Evolutionary conservation across 495 filamentous ascomycete species (phyloP).

Genomic region (Penicillium steckii): DNA sequence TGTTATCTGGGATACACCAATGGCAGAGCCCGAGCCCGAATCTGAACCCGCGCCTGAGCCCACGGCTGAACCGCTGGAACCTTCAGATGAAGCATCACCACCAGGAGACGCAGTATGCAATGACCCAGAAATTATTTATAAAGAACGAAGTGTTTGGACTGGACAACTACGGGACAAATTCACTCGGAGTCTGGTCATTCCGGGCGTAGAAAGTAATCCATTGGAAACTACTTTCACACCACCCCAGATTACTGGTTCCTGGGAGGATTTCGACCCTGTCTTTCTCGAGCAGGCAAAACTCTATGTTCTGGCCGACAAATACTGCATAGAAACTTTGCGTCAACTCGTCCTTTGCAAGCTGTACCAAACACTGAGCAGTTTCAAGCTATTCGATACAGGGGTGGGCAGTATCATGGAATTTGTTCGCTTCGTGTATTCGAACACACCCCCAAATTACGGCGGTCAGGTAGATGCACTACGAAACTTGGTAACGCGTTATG

Average conservation of each 20-base stretch:
- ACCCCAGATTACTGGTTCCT: constrained; percentile 2
- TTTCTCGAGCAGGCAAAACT: constrained; percentile 38
- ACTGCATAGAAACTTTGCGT: constrained; percentile 31
- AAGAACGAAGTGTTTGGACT: too few species aligned
- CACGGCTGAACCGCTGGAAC: too few species aligned
- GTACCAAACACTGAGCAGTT: constrained; percentile 26
- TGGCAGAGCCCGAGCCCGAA: too few species aligned
- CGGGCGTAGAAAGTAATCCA: too few species aligned
- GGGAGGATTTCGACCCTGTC: constrained; percentile 35
- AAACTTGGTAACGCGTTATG: constrained; percentile 14
- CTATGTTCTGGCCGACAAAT: constrained; percentile 40
- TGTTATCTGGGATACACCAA: too few species aligned
- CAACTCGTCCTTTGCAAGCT: constrained; percentile 34
- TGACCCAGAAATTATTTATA: too few species aligned
- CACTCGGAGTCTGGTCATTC: too few species aligned
- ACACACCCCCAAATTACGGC: constrained; percentile 13
- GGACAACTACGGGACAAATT: too few species aligned
- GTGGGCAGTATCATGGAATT: constrained; percentile 29
- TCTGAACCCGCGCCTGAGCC: too few species aligned
- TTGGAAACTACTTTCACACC: too few species aligned
- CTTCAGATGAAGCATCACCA: too few species aligned
- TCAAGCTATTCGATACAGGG: constrained; percentile 25
- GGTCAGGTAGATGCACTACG: constrained; percentile 8
- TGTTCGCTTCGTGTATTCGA: constrained; percentile 32
- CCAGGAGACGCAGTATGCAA: too few species aligned